Evolutionary conservation across 1,284 basidiomycete genomes (phyloP).

Genomic region (Vanrija humicola): DNA sequence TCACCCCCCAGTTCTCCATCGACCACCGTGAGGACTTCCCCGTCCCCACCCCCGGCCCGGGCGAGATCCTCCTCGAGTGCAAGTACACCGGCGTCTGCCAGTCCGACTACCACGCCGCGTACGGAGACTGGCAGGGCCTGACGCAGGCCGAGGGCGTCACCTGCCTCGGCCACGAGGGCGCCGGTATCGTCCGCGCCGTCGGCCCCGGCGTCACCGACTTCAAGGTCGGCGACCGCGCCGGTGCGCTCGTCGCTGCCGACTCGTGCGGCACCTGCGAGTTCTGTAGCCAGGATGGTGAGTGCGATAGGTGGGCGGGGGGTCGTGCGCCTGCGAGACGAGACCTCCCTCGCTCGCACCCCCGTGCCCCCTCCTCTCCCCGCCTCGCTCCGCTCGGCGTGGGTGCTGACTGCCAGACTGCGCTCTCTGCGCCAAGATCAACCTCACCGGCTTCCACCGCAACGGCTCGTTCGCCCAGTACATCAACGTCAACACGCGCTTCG

Average conservation of each 20-base stretch:
- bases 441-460: background rate
- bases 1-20: constrained; percentile 13
- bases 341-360: background rate
- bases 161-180: constrained; percentile 21
- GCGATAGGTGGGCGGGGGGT: too few relatives aligned
- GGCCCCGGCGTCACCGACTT: constrained; percentile 15
- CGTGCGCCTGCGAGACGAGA: too few relatives aligned
- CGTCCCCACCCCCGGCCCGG: constrained; percentile 14
- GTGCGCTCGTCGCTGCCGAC: constrained; percentile 9
- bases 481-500: constrained; percentile 12
- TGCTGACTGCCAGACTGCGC: constrained; percentile 8
- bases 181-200: constrained; percentile 13
- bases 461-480: constrained; percentile 8
- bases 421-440: constrained; percentile 10
- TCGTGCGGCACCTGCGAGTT: constrained; percentile 16
- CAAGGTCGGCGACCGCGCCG: constrained; percentile 16
- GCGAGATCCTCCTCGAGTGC: constrained; percentile 20
- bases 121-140: background rate
- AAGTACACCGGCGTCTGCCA: constrained; percentile 18
- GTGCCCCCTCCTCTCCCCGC: background rate
- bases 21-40: constrained; percentile 18
- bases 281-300: constrained; percentile 13
- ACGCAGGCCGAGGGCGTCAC: constrained; percentile 4
- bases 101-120: constrained; percentile 13
- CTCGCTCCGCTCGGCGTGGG: background rate